Evolutionary conservation across 129 eudicot genomes (phyloP).

Genomic region (Artemisia argyi): DNA sequence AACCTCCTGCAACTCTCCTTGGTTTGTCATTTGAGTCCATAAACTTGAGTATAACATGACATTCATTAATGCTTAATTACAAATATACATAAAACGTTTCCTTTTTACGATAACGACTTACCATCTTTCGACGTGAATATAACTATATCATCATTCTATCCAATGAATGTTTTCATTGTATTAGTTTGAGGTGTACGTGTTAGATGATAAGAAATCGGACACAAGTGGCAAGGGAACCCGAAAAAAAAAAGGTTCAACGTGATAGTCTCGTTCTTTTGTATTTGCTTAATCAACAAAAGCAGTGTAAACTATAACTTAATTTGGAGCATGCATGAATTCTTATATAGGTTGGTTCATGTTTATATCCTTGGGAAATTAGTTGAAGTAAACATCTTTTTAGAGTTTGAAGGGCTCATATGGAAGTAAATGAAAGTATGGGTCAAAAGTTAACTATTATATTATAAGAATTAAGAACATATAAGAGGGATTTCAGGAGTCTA

Average conservation of each 20-base stretch:
- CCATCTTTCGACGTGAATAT: background rate
- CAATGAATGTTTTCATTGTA: too few species aligned
- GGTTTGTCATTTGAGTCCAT: conserved; percentile 18
- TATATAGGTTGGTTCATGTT: background rate
- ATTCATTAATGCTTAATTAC: too few species aligned
- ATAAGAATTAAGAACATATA: conserved; percentile 8
- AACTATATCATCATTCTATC: background rate
- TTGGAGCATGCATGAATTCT: too few species aligned
- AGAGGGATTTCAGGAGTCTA: conserved; percentile 29
- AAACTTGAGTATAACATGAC: conserved; percentile 3
- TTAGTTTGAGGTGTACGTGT: too few species aligned
- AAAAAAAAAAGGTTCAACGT: too few species aligned
- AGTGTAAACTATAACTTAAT: too few species aligned
- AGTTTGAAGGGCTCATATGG: conserved; percentile 12
- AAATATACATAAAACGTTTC: background rate
- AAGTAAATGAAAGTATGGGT: conserved; percentile 5
- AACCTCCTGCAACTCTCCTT: conserved; percentile 22
- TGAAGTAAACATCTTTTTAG: background rate
- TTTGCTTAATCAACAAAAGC: too few species aligned
- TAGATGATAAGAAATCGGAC: too few species aligned
- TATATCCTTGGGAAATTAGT: background rate
- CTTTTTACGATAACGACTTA: background rate
- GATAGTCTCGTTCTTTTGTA: too few species aligned
- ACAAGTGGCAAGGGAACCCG: too few species aligned
- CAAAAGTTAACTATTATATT: background rate